Evolutionary conservation across 495 filamentous ascomycete species (phyloP).

Genomic region (Neurospora sp.): DNA sequence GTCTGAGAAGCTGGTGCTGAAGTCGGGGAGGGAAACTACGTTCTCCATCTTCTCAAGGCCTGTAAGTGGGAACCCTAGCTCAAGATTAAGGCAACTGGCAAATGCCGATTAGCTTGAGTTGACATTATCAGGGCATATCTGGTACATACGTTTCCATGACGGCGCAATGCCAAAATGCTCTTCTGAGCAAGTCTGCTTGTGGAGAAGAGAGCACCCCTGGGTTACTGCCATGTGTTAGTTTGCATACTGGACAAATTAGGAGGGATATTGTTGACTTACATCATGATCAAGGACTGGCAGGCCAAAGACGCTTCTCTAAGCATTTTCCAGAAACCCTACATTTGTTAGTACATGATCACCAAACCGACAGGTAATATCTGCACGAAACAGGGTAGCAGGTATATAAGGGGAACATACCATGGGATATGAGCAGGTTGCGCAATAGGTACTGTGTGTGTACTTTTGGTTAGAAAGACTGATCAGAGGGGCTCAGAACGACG

Average conservation of each 20-base stretch:
- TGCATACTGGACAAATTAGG: background rate
- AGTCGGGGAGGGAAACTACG: constrained; percentile 41
- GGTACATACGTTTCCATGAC: constrained; percentile 45
- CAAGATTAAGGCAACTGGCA: constrained; percentile 39
- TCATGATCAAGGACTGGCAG: constrained; percentile 41
- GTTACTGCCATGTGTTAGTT: constrained; percentile 24
- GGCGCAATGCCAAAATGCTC: constrained; percentile 48
- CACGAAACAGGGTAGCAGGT: background rate
- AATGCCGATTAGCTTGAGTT: background rate
- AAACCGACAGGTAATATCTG: background rate
- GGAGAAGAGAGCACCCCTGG: constrained; percentile 37
- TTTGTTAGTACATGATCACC: constrained; percentile 1
- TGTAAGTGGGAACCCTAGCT: constrained; percentile 44
- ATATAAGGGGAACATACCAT: constrained; percentile 24
- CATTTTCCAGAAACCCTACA: constrained; percentile 49
- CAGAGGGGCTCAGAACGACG: background rate
- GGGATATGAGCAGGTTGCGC: constrained; percentile 39
- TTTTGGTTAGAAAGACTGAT: background rate
- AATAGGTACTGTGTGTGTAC: constrained; percentile 35
- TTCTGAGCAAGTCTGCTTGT: constrained; percentile 40
- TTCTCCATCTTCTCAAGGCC: constrained; percentile 41
- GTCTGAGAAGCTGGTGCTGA: constrained; percentile 34
- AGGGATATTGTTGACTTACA: constrained; percentile 18
- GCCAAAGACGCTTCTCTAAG: constrained; percentile 41
- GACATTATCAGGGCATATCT: background rate